A percentile compares a stretch with the other conserved stretches of the same genome.
Conservation (phyloP, 2,329 filamentous ascomycete genomes). For the Verticillium albo-atrum region DNA sequence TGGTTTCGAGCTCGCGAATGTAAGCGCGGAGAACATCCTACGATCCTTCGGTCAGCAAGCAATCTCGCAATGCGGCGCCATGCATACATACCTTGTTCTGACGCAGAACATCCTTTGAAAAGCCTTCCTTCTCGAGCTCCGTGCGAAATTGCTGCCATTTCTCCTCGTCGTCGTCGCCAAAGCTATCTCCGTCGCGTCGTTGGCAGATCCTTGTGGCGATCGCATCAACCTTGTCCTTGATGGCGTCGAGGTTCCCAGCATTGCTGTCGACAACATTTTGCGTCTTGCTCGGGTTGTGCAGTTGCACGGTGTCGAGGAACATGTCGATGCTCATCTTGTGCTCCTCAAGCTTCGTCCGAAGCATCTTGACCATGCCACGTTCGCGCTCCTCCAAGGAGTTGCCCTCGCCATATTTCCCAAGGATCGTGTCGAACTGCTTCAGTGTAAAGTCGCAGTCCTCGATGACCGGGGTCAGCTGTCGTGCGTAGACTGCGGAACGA, state of each 20-base stretch:
- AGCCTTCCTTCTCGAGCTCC: constrained; percentile 55
- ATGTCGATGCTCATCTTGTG: constrained; percentile 50
- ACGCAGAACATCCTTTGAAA: constrained; percentile 48
- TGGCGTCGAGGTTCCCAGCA: constrained; percentile 38
- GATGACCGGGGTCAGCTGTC: constrained; percentile 47
- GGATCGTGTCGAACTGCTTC: constrained; percentile 46
- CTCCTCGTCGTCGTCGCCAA: constrained; percentile 35
- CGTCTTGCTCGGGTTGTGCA: constrained; percentile 40
- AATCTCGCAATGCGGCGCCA: not conserved
- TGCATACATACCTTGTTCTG: constrained; percentile 49
- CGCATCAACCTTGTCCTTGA: constrained; percentile 57
- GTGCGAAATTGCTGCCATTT: constrained; percentile 55
- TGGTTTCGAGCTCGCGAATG: constrained; percentile 53
- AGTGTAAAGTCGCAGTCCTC: constrained; percentile 52
- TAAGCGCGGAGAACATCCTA: constrained; percentile 58
- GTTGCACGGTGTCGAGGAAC: constrained; percentile 54
- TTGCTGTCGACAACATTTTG: constrained; percentile 27
- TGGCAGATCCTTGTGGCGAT: constrained; percentile 49
- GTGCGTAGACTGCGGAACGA: constrained; percentile 36
- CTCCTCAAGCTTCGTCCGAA: constrained; percentile 41
- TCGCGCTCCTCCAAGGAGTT: constrained; percentile 28
- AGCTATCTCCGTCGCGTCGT: constrained; percentile 28
- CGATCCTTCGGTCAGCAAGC: constrained; percentile 12
- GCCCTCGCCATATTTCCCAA: constrained; percentile 38
- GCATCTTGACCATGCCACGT: constrained; percentile 33